A percentile compares a stretch with the other conserved stretches of the same genome.
These are phyloP conservation scores for Yamadazyma nakazawae DNA, from an alignment of 805 yeast species.

Conservation along the genomic window DNA sequence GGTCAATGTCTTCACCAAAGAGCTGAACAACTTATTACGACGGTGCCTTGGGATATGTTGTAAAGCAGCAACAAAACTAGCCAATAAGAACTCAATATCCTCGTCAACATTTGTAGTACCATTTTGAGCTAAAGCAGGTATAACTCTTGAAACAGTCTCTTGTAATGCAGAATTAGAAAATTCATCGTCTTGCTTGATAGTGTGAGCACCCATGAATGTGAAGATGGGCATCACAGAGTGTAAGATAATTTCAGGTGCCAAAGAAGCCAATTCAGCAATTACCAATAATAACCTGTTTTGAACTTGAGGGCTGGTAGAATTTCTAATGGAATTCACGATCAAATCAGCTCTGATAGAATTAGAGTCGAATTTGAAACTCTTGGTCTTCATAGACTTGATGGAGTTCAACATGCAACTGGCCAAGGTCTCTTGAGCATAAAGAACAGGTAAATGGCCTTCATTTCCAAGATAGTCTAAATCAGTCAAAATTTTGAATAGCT, in stretches of 20 bases:
- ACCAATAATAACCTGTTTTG: conserved; percentile 85
- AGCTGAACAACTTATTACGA: conserved; percentile 77
- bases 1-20: conserved; percentile 75
- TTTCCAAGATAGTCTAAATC: conserved; percentile 82
- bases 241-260: conserved; percentile 86
- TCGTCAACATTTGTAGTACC: conserved; percentile 31
- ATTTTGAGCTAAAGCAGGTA: conserved; percentile 69
- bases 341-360: conserved; percentile 81
- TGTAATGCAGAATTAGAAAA: conserved; percentile 90
- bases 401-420: conserved; percentile 80
- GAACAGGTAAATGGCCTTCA: conserved; percentile 88
- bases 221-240: conserved; percentile 99
- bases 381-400: conserved; percentile 50
- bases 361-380: conserved; percentile 47
- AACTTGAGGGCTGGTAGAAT: conserved; percentile 88
- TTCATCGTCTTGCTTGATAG: conserved; percentile 94
- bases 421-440: conserved; percentile 86
- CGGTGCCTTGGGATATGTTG: conserved; percentile 96
- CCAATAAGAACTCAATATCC: conserved; percentile 68
- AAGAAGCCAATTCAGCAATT: conserved; percentile 79
- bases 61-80: conserved; percentile 92
- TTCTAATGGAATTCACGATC: conserved; percentile 84
- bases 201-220: conserved; percentile 98
- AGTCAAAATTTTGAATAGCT: conserved; percentile 59
- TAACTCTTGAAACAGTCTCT: conserved; percentile 82